These are phyloP conservation scores for Meyerozyma sp. DNA, from an alignment of 1,139 yeast species.

Conservation along the genomic window DNA sequence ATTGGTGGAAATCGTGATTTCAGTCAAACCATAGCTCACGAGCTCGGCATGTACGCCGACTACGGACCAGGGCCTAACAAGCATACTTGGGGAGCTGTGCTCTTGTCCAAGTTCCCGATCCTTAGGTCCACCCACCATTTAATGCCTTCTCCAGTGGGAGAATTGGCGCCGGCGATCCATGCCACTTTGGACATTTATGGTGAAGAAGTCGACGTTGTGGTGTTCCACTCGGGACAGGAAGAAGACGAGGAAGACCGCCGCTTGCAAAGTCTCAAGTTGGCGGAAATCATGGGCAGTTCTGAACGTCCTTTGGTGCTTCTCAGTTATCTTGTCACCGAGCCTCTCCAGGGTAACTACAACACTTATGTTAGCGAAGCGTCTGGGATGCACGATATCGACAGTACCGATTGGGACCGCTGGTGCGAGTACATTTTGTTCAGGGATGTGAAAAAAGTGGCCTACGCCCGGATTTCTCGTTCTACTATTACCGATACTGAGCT, in stretches of 20 bases:
- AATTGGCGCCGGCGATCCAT: constrained; percentile 95
- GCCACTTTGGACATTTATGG: constrained; percentile 94
- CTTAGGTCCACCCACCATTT: constrained; percentile 84
- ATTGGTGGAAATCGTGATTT: constrained; percentile 94
- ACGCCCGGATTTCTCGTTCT: constrained; percentile 89
- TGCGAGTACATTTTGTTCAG: constrained; percentile 93
- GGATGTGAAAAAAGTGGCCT: constrained; percentile 80
- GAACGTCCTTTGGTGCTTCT: constrained; percentile 74
- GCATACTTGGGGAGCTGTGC: constrained; percentile 97
- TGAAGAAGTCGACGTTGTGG: constrained; percentile 81
- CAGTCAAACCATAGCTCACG: constrained; percentile 89
- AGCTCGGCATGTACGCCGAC: constrained; percentile 89
- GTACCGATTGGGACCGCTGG: constrained; percentile 96
- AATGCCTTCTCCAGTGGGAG: constrained; percentile 94
- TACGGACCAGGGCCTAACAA: constrained; percentile 97
- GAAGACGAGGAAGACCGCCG: constrained; percentile 94
- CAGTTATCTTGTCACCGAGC: constrained; percentile 86
- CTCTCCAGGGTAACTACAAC: constrained; percentile 83
- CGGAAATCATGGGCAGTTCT: constrained; percentile 75
- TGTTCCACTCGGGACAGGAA: constrained; percentile 97
- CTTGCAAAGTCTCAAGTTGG: constrained; percentile 72
- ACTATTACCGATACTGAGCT: constrained; percentile 95
- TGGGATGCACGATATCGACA: constrained; percentile 90
- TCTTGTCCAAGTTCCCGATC: constrained; percentile 91
- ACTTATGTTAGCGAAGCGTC: constrained; percentile 81